Percentiles rank a stretch among this genome's conserved stretches.
Conservation (phyloP, 2,329 filamentous ascomycete species). For the Malbranchea zuffiana region DNA sequence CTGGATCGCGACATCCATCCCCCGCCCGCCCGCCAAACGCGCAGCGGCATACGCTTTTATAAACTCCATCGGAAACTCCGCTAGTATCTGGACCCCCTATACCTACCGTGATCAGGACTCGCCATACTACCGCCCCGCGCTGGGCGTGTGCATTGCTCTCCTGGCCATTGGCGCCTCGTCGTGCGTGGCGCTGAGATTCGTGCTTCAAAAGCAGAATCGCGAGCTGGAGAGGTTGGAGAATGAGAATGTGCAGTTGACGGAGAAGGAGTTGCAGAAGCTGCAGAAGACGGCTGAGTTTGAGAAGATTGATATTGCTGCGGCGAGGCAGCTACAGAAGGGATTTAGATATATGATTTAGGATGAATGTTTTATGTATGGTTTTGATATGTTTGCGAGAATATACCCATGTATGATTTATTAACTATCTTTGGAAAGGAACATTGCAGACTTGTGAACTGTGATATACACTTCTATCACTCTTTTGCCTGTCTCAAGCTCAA, state of each 20-base stretch:
- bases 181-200: slow-evolving; percentile 30
- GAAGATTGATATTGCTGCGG: slow-evolving; percentile 40
- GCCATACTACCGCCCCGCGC: slow-evolving; percentile 32
- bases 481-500: too few relatives aligned
- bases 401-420: too few relatives aligned
- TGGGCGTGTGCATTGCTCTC: slow-evolving; percentile 35
- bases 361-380: neutral
- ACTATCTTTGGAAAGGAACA: too few relatives aligned
- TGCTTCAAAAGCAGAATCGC: slow-evolving; percentile 39
- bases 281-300: slow-evolving; percentile 43
- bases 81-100: slow-evolving; percentile 43
- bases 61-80: slow-evolving; percentile 45
- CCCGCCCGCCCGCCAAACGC: slow-evolving; percentile 45
- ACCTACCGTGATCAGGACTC: slow-evolving; percentile 34
- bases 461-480: too few relatives aligned
- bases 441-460: too few relatives aligned
- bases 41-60: slow-evolving; percentile 46
- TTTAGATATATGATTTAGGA: slow-evolving; percentile 35
- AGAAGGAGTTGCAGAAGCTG: slow-evolving; percentile 39
- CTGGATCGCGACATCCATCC: slow-evolving; percentile 43
- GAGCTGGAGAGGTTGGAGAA: slow-evolving; percentile 42
- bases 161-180: slow-evolving; percentile 27
- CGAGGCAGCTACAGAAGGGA: slow-evolving; percentile 43
- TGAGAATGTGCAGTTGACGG: slow-evolving; percentile 35
- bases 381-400: too few relatives aligned